Evolutionary conservation across 2,329 filamentous ascomycete species (phyloP).

Genomic region (Ambrosiella beaveri): DNA sequence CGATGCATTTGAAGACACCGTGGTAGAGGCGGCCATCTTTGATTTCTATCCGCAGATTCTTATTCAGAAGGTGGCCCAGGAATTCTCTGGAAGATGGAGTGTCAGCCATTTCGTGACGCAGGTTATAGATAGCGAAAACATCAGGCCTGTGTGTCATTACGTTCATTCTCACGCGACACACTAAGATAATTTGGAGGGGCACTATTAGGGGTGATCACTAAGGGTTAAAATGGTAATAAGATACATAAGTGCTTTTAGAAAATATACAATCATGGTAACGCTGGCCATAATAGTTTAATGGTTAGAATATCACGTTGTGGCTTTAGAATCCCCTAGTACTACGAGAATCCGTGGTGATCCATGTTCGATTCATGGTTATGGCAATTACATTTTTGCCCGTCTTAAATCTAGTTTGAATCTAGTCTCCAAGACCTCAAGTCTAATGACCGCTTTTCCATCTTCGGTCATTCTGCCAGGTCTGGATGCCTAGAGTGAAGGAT

Average conservation of each 20-base stretch:
- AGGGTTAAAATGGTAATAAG: not conserved
- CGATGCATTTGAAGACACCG: slow-evolving; percentile 85
- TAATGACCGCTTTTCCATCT: not conserved
- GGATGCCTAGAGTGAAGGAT: not conserved
- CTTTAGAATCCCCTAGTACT: not conserved
- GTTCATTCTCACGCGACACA: no score
- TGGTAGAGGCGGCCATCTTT: slow-evolving; percentile 78
- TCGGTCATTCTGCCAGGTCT: not conserved
- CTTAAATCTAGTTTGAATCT: not conserved
- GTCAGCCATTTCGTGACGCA: not conserved
- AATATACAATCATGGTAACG: not conserved
- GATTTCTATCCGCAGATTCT: slow-evolving; percentile 61
- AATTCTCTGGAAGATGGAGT: not conserved
- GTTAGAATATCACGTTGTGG: slow-evolving; percentile 13
- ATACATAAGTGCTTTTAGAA: not conserved
- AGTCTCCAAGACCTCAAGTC: not conserved
- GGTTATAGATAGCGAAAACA: not conserved
- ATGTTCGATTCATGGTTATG: slow-evolving; percentile 14
- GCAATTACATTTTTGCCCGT: slow-evolving; percentile 5
- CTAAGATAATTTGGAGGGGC: not conserved
- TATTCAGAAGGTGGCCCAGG: slow-evolving; percentile 42
- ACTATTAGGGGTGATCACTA: not conserved
- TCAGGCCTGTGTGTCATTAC: not conserved
- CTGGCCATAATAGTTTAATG: slow-evolving; percentile 13
- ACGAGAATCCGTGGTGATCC: slow-evolving; percentile 11